These are phyloP conservation scores for Saccharomycopsis fibuligera DNA, from an alignment of 805 yeast species.

Conservation along the genomic window DNA sequence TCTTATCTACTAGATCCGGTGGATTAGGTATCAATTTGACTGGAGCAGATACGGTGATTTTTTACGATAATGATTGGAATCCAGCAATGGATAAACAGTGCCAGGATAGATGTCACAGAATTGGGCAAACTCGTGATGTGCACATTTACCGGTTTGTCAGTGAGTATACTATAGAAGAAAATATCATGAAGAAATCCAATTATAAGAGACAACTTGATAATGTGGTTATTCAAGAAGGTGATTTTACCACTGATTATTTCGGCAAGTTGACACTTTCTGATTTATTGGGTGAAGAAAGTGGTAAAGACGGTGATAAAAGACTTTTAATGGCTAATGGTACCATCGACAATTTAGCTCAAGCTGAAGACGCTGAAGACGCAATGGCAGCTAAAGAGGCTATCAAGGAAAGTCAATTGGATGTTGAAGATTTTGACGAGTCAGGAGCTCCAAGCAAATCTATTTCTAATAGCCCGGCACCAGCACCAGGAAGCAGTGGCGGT, in stretches of 20 bases:
- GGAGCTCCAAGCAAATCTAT: conserved; percentile 13
- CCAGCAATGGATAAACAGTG: conserved; percentile 99
- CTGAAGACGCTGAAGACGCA: conserved; percentile 90
- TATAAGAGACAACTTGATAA: conserved; percentile 91
- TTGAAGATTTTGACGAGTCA: conserved; percentile 70
- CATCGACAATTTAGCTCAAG: conserved; percentile 71
- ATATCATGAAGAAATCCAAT: conserved; percentile 87
- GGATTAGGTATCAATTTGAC: conserved; percentile 96
- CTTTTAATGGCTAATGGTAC: conserved; percentile 32
- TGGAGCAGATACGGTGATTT: conserved; percentile 97
- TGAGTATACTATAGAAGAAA: conserved; percentile 93
- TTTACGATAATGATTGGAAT: conserved; percentile 98
- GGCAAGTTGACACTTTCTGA: conserved; percentile 82
- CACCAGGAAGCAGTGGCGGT: not conserved
- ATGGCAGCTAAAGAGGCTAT: conserved; percentile 86
- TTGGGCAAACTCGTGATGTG: conserved; percentile 96
- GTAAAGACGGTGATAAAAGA: conserved; percentile 21
- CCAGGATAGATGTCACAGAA: conserved; percentile 98
- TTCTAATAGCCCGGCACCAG: not conserved
- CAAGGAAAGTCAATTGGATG: conserved; percentile 78
- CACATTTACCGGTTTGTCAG: conserved; percentile 95
- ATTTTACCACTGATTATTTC: conserved; percentile 94
- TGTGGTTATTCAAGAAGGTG: conserved; percentile 96
- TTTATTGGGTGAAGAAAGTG: conserved; percentile 48
- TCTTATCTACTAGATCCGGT: conserved; percentile 92